Evolutionary conservation across 768 basidiomycete genomes (phyloP), one percentile per base, ranked within the genome.

Genomic region (Peribolospora baueri): DNA sequence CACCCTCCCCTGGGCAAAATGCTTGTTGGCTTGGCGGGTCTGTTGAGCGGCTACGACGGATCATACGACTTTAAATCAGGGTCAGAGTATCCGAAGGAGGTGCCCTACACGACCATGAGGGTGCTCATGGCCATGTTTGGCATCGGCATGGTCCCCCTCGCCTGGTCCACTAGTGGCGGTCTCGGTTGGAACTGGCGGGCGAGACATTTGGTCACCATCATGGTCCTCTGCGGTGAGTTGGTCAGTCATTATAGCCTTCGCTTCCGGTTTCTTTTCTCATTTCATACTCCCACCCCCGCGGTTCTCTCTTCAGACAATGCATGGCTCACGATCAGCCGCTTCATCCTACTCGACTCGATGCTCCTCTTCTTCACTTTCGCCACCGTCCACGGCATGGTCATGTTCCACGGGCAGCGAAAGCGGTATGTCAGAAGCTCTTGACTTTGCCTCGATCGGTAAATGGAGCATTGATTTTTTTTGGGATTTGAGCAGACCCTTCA

Each of bases 1-100:
- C 93, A 98, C 63, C 93, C 93, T 5, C 93, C 93, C 0, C 74
- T 98, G 46, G 93, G 93, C 3, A 98, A 98, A 73, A 97, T 98
- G 88, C 75, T 98, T 54, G 91, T 98, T 57, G 93, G 87, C 7
- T 74, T 98, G 25, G 87, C 81, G 3, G 93, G 93, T 25, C 72
- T 87, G 55, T 69, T 98, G 59, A 74, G 86, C 0, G 93, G 93
- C 42, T 97, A 95, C 65, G 75, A 90, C 59, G 93, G 93, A 10
- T 67, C 70, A 37, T 98, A 84, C 62, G 91, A 93, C 58, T 98
- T 91, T 72, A 85, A 88, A 68, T 88, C 84, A 58, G 93, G 93
- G 3, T 79, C 75, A 54, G 69, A 67, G 52, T 98, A 98, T 67
- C 83, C 86, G 0, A 76, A 77, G 0, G 73, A 68, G 56, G 86